A percentile compares a stretch with the other conserved stretches of the same genome.
Conservation (phyloP, 2,329 filamentous ascomycete genomes). For the Cladosporium phlei region DNA sequence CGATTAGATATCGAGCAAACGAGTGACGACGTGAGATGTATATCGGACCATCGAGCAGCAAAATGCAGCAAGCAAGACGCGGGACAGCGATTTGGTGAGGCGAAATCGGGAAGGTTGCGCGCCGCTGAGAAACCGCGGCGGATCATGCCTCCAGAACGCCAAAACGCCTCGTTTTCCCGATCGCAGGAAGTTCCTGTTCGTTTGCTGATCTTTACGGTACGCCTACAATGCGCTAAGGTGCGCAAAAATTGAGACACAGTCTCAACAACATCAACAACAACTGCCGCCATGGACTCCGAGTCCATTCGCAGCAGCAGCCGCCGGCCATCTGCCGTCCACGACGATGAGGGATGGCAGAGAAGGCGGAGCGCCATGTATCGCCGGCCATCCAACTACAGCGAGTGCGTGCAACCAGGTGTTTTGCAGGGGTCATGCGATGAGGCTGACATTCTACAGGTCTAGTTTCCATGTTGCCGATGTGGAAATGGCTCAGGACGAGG, state of each 20-base stretch:
- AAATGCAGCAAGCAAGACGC: no score
- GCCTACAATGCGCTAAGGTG: conserved; percentile 5
- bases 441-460: conserved; percentile 30
- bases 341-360: conserved; percentile 12
- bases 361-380: conserved; percentile 46
- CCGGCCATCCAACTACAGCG: conserved; percentile 65
- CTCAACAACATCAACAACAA: neutral
- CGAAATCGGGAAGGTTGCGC: no score
- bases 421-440: neutral
- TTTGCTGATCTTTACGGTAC: neutral
- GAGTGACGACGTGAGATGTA: no score
- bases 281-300: conserved; percentile 11
- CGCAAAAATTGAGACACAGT: neutral
- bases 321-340: conserved; percentile 7
- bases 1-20: no score
- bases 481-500: conserved; percentile 95
- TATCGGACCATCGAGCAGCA: no score
- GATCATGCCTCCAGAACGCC: no score
- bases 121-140: no score
- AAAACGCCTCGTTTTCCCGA: conserved; percentile 1
- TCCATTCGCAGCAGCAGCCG: conserved; percentile 3
- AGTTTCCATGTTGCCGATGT: conserved; percentile 92
- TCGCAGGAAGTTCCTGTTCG: neutral
- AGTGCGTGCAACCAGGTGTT: conserved; percentile 35
- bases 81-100: no score